Evolutionary conservation across 2,329 filamentous ascomycete genomes (phyloP), one percentile per base, ranked within the genome.

Genomic region (Colletotrichum sp.): DNA sequence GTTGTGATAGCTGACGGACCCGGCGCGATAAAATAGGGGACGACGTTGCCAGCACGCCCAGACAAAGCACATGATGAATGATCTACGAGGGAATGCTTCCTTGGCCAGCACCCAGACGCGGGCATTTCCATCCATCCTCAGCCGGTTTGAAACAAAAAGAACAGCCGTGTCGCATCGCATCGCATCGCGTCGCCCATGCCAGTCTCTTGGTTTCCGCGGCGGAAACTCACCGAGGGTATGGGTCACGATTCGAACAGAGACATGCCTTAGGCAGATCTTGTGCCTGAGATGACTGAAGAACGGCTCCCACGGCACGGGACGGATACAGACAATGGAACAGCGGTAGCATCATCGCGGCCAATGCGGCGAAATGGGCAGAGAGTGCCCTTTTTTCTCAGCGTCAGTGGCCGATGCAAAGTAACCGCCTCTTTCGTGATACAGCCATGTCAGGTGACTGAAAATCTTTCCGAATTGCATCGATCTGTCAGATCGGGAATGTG

Each of bases 211-310:
- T 14, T 60, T 43, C 68, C 55, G 68, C 36, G 21, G 55, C 70
- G 70, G 73, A 75, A 68, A 59, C 65, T 68, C 70, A 34, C 70
- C 73, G 73, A 75, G 70, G 64, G 69, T 68, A 75, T 69, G 70
- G 73, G 64, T 55, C 73, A 52, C 48, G 48, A 59, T 43, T n/a
- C 43, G 26, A 43, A 16, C n/a, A 32, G 12, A n/a, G 39, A 21
- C 18, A 36, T 68, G 73, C 73, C 70, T 68, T 14, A 68, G 70
- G 73, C 64, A 60, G 8, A 28, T 57, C n/a, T 26, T 30, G 18
- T 34, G 59, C 18, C 16, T n/a, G 39, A 43, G 39, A 43, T 43
- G 39, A 43, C 18, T 30, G 28, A 28, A 21, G 36, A 65, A 43
- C 63, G 36, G 63, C 24, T 32, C 14, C n/a, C 24, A 39, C 28